Base-by-base conservation (phyloP, 1,139 yeast genomes). In the Nematodospora anomalae region DNA sequence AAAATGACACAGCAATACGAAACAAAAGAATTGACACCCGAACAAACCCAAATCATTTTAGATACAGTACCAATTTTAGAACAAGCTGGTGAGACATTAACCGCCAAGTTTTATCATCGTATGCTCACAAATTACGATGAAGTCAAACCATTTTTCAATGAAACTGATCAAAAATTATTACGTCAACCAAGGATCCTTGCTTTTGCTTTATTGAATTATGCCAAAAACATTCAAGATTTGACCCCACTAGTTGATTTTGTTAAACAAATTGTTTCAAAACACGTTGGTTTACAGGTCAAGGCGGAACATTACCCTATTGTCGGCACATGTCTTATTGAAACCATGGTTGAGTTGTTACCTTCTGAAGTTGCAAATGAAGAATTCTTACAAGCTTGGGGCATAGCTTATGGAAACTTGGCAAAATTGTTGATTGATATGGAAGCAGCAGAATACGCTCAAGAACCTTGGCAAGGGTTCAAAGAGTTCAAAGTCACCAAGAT, bases 231-330 rank as follows among this genome's bases (percentile, higher is more conserved):
- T 42, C 82, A 82, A 46, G 74, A 80, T 42, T 58, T 82, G 40
- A 62, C 74, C 6, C 79, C 74, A 14, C 64, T 83, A 35, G 51
- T 67, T 10, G 74, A 62, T 1, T 76, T 79, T 45, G 86, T 83
- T 10, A 63, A 71, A 35, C 79, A 78, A 46, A 79, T 83, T 50
- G 83, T 77, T 26, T 69, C 68, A 44, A 82, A 81, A 57, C 89
- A 83, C 47, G 80, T 79, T 43, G 84, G 86, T 32, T 62, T 82
- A 41, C 78, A 75, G 50, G 71, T 83, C 30, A 57, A 60, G 40
- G 77, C 88, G 3, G 83, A 76, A 39, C 86, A 80, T 41, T 83
- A 83, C 49, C 78, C 80, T 12, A 67, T 79, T 44, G 88, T 83
- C 26, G 89, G 88, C 23, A 54, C 59, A 29, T 69, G 73, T 47